A percentile compares a stretch with the other conserved stretches of the same genome.
Conservation (phyloP, 352 stramenopile genomes). For the Phytophthora kernoviae region DNA sequence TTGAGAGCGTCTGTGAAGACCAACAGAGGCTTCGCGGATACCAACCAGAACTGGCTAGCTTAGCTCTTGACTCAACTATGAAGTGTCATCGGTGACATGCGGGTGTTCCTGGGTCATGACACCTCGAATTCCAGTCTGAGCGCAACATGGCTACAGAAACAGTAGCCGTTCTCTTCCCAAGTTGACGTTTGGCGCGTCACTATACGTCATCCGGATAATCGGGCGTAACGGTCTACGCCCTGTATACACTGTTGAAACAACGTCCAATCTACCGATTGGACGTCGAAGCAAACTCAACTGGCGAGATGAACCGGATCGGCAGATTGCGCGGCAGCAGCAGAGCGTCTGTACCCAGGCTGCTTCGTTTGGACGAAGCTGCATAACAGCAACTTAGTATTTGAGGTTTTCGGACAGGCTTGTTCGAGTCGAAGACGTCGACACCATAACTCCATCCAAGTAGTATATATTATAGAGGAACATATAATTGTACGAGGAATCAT, state of each 20-base stretch:
- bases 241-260: not conserved
- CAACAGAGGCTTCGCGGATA: not conserved
- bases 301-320: not conserved
- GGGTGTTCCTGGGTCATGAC: too few species aligned
- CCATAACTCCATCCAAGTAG: too few species aligned
- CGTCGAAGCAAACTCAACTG: not conserved
- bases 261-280: constrained; percentile 3
- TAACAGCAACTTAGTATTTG: too few species aligned
- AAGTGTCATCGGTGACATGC: too few species aligned
- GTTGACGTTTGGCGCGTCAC: constrained; percentile 1
- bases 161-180: too few species aligned
- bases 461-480: too few species aligned
- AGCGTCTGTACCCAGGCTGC: not conserved
- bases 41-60: not conserved
- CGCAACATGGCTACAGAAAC: too few species aligned
- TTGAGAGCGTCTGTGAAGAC: not conserved
- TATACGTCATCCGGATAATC: not conserved
- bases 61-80: not conserved
- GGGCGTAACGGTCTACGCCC: not conserved
- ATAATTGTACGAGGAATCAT: too few species aligned
- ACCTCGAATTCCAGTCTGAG: too few species aligned
- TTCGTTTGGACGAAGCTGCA: too few species aligned
- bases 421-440: too few species aligned
- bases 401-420: too few species aligned
- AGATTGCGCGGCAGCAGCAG: not conserved